These are phyloP conservation scores for Suhomyces sp. DNA, from an alignment of 805 yeast genomes.

Conservation along the genomic window DNA sequence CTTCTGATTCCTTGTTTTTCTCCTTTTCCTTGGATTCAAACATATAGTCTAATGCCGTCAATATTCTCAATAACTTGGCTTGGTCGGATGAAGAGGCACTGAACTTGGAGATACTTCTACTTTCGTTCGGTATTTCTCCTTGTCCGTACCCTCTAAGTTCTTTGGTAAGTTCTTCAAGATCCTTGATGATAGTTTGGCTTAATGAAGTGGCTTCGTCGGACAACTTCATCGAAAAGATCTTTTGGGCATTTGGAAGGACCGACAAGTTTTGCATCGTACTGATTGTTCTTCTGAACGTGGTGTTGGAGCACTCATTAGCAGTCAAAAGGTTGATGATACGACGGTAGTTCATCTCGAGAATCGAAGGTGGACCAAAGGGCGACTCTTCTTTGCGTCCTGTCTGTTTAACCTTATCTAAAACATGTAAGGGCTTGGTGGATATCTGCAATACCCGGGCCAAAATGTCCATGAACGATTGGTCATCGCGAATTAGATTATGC, in stretches of 20 bases:
- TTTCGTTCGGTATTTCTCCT: slow-evolving; percentile 36
- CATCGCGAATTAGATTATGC: slow-evolving; percentile 63
- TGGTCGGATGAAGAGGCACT: slow-evolving; percentile 83
- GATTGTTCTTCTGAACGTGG: slow-evolving; percentile 80
- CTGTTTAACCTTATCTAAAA: slow-evolving; percentile 39
- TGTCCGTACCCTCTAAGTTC: slow-evolving; percentile 37
- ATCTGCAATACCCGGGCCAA: slow-evolving; percentile 72
- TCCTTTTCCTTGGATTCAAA: slow-evolving; percentile 46
- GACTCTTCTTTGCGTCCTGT: slow-evolving; percentile 10
- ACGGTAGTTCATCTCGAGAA: slow-evolving; percentile 61
- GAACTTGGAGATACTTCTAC: slow-evolving; percentile 59
- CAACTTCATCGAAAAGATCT: slow-evolving; percentile 63
- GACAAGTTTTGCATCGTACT: slow-evolving; percentile 77
- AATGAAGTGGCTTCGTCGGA: slow-evolving; percentile 60
- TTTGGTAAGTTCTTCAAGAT: slow-evolving; percentile 47
- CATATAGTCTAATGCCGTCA: slow-evolving; percentile 85
- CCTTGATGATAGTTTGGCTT: slow-evolving; percentile 53
- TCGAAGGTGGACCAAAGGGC: slow-evolving; percentile 51
- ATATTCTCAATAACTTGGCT: slow-evolving; percentile 77
- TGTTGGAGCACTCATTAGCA: slow-evolving; percentile 79
- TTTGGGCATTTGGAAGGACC: slow-evolving; percentile 55
- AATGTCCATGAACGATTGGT: slow-evolving; percentile 71
- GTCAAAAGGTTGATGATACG: slow-evolving; percentile 64
- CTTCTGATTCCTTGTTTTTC: slow-evolving; percentile 12
- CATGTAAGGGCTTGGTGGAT: slow-evolving; percentile 67